Evolutionary conservation across 2,329 filamentous ascomycete genomes (phyloP), one percentile per base, ranked within the genome.

Genomic region (Aspergillus ustus): DNA sequence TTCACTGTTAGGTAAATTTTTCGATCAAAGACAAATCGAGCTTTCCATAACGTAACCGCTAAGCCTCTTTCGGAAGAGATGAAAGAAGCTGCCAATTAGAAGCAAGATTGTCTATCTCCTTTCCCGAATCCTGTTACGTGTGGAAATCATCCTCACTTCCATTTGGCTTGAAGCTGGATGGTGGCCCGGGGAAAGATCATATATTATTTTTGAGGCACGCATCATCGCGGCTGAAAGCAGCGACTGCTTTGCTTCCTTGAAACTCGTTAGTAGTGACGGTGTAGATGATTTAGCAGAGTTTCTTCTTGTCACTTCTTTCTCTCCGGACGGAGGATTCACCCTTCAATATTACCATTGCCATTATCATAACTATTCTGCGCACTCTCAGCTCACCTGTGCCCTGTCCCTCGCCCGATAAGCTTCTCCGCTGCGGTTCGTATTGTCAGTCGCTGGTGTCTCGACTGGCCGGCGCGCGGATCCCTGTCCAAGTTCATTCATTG

Each of bases 41-140:
- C 40, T 63, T 62, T 57, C 50, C 65, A 66, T 69, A 75, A 75
- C 73, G 73, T 76, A 76, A 76, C 75, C 65, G 13, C 34, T 40
- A 15, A 40, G 13, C 34, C 31, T 34, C 1, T 13, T 34, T 9
- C 13, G 34, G 34, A 40, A 17, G 34, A 9, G 6, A 15, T 5
- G 15, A 13, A 8, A 37, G 34, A 40, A 40, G 11, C 34, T 40
- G 34, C 34, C 34, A 25, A 25, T 25, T 25, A 25, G 25, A 25
- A 25, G 25, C 34, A 11, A 40, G 34, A 11, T 15, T 40, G 3
- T 11, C 34, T 15, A 15, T 15, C 11, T 40, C 3, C 34, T 15
- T 40, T 40, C 34, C 34, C 34, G 34, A 40, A 40, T 40, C 5
- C 34, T 15, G 15, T 40, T 40, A 40, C 34, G 34, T 40, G 4